Base-by-base conservation (phyloP, 148 eudicot species). In the Silene conica region DNA sequence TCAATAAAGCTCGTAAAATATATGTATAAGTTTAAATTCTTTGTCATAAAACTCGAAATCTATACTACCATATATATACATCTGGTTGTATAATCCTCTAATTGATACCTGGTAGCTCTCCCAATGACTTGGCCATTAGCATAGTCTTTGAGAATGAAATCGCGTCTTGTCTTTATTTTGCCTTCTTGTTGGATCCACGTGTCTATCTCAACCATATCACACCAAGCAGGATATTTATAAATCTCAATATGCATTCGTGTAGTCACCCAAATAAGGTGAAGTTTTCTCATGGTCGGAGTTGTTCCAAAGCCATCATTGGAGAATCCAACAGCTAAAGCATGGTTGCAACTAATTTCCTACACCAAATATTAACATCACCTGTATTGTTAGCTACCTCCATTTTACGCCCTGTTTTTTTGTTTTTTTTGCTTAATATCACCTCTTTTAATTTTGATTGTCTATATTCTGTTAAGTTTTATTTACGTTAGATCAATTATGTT, bases 181-280 rank as follows among this genome's bases (percentile, higher is more conserved):
- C 98, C 98, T 81, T 90, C 98, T 55, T 87, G 80, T 75, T 95
- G 98, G 83, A 96, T 92, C 98, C 98, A 95, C 4, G 98, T 95
- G 83, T 95, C 98, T 68, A 95, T 95, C 83, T 95, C 98, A 76
- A 95, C 84, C 81, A 90, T 87, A 77, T 92, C 98, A 71, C 80
- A 91, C 97, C 97, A 91, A 73, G 92, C 86, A 38, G 98, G 98
- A 75, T 95, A 95, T 84, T 81, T 82, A 78, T 91, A 92, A 41
- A 95, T 86, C 79, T 95, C 98, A 61, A 95, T 92, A 82, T 95
- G 97, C 98, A 95, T 92, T 38, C 98, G 96, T 54, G 98, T 93
- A 79, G 97, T 89, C 80, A 95, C 97, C 98, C 98, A 95, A 55
- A 95, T 95, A 50, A 95, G 96, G 78, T 92, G 88, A 75, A 89